Evolutionary conservation across 163 green algal species (phyloP).

Genomic region (Chlorella variabilis): DNA sequence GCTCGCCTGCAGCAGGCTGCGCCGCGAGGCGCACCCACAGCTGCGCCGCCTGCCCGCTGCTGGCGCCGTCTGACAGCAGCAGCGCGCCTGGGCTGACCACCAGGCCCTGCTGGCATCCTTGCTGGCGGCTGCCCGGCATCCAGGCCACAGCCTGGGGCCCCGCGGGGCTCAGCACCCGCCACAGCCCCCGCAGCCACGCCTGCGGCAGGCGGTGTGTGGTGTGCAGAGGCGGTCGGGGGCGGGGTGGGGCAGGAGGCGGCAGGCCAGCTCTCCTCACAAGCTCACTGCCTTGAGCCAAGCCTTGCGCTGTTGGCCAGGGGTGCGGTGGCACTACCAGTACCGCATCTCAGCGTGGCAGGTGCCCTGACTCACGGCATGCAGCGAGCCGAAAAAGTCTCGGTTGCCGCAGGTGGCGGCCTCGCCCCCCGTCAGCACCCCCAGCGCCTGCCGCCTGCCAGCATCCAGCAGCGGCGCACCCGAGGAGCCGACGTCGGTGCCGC

Average conservation of each 20-base stretch:
- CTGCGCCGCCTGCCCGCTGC: not conserved
- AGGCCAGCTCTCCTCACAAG: too few relatives aligned
- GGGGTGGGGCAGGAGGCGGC: too few relatives aligned
- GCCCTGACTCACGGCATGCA: constrained; percentile 1
- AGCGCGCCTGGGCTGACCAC: not conserved
- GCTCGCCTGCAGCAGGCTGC: not conserved
- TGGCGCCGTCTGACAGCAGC: not conserved
- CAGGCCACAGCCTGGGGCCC: not conserved
- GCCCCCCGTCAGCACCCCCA: constrained; percentile 19
- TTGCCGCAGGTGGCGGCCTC: constrained; percentile 16
- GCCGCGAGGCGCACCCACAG: constrained; percentile 2
- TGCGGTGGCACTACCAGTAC: too few relatives aligned
- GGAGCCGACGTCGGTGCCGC: constrained; percentile 4
- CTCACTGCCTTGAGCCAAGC: too few relatives aligned
- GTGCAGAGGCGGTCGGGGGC: too few relatives aligned
- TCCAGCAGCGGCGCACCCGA: constrained; percentile 5
- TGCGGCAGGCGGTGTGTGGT: too few relatives aligned
- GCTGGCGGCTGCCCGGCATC: not conserved
- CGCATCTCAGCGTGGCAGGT: too few relatives aligned
- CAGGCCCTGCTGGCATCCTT: not conserved
- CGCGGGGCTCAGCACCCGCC: not conserved
- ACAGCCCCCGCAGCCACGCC: constrained; percentile 8
- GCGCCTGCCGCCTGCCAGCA: not conserved
- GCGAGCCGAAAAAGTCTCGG: not conserved
- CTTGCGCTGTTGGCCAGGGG: too few relatives aligned